Conservation (phyloP, 441 rosid genomes). For the Arabidopsis lyrata region DNA sequence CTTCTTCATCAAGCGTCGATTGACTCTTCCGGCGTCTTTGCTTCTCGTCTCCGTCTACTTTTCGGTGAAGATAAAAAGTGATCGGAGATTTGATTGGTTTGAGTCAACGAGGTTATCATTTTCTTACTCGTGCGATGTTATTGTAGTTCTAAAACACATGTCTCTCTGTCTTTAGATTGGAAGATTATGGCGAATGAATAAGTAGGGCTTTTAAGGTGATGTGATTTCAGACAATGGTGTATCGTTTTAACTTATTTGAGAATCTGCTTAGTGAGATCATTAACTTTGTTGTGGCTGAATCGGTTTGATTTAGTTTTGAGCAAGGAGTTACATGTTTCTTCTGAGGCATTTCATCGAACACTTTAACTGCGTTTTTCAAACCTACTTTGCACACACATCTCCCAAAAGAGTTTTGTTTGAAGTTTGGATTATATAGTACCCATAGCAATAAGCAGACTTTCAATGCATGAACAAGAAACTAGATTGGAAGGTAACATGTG, state of each 20-base stretch:
- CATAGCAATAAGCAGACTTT: not conserved
- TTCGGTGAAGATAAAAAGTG: constrained; percentile 56
- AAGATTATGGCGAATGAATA: constrained; percentile 21
- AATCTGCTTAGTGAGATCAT: not conserved
- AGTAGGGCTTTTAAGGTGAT: not conserved
- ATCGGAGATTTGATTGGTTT: constrained; percentile 26
- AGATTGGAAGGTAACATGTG: not conserved
- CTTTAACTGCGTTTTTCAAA: constrained; percentile 14
- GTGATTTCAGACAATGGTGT: constrained; percentile 26
- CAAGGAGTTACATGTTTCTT: not conserved
- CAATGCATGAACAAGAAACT: not conserved
- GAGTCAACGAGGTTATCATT: constrained; percentile 20
- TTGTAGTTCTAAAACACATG: constrained; percentile 13
- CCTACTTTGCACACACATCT: not conserved
- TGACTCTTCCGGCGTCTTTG: constrained; percentile 72
- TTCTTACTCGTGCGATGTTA: not conserved
- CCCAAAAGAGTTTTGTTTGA: not conserved
- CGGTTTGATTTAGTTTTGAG: not conserved
- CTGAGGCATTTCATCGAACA: constrained; percentile 39
- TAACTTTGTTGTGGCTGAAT: not conserved
- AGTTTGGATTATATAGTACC: not conserved
- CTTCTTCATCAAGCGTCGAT: constrained; percentile 79
- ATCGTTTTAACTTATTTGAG: constrained; percentile 14
- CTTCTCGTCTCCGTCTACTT: constrained; percentile 74
- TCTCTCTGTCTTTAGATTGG: constrained; percentile 5